Percentiles rank a stretch among this genome's conserved stretches.
These are phyloP conservation scores for Saccharomycopsis crataegensis DNA, from an alignment of 1,139 yeast genomes.

Conservation along the genomic window DNA sequence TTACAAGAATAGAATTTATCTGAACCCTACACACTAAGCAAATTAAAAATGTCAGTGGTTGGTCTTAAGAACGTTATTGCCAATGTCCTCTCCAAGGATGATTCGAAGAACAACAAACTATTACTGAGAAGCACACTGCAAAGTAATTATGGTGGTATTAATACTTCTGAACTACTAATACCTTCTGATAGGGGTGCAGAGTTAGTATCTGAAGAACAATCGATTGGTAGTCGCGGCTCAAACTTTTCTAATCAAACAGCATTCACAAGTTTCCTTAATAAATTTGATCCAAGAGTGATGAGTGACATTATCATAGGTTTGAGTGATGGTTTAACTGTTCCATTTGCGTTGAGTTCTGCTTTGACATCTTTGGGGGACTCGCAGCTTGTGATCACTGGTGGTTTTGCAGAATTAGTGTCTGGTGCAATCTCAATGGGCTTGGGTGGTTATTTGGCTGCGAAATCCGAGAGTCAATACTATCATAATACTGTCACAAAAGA, in stretches of 20 bases:
- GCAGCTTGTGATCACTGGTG: constrained; percentile 73
- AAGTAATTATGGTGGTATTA: background rate
- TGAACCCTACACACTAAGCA: too few species aligned
- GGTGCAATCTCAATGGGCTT: constrained; percentile 85
- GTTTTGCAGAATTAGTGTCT: constrained; percentile 75
- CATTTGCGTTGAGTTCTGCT: constrained; percentile 80
- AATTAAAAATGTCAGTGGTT: constrained; percentile 29
- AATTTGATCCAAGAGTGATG: constrained; percentile 63
- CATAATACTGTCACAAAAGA: constrained; percentile 64
- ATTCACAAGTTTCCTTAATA: constrained; percentile 23
- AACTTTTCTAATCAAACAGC: background rate
- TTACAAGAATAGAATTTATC: background rate
- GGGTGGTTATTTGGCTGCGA: constrained; percentile 77
- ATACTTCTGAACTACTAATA: background rate
- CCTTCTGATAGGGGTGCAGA: constrained; percentile 7
- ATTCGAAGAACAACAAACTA: background rate
- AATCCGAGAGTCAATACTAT: constrained; percentile 69
- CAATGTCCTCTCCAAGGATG: constrained; percentile 19
- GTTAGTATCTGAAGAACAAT: constrained; percentile 2
- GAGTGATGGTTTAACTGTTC: constrained; percentile 77
- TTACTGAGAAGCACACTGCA: background rate
- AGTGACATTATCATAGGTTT: constrained; percentile 73
- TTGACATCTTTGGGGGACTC: constrained; percentile 70
- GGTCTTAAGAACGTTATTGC: constrained; percentile 30
- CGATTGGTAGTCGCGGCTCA: background rate